Evolutionary conservation across 345 rosid species (phyloP), one percentile per base, ranked within the genome.

Genomic region (Lepidium aucheri): DNA sequence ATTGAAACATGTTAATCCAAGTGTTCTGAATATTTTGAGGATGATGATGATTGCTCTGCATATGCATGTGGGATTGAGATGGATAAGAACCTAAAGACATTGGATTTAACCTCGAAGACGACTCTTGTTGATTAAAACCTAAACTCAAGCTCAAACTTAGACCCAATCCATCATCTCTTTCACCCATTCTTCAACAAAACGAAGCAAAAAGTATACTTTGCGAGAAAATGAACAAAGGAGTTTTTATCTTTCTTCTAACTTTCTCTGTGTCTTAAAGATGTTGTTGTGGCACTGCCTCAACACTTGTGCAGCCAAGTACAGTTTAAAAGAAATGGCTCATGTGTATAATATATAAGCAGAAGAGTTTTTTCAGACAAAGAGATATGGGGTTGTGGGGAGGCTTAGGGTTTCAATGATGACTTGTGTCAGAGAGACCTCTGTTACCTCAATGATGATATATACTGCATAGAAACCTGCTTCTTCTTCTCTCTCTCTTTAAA

Each of bases 371-470:
- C 73, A 72, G 83, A 76, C 67, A 81, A 61, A 65, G 82, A 78
- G 79, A 70, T 74, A 78, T 74, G 81, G 76, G 76, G 67, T 80
- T 75, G 86, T 81, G 76, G 54, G 72, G 61, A n/a, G 59, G 77
- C 77, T 67, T 67, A 67, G 77, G 69, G 77, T 67, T 76, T 70
- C 88, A 82, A 80, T 83, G 83, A 85, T 87, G 85, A 73, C 86
- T 60, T 69, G 69, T 73, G 84, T 73, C 88, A 83, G 87, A 74
- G 72, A 65, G 72, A 58, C 75, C 76, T 77, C 78, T 65, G 79
- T 68, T 77, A 82, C 78, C 76, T 77, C 84, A 76, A 83, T 76
- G 73, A 74, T 78, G 77, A 69, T 69, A 62, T 74, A 68, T 68
- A 74, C 78, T 74, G 74, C 78, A 63, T 8, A 60, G 17, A 59